These are phyloP conservation scores for Maudiozyma humilis DNA, from an alignment of 1,139 yeast species.

Conservation along the genomic window DNA sequence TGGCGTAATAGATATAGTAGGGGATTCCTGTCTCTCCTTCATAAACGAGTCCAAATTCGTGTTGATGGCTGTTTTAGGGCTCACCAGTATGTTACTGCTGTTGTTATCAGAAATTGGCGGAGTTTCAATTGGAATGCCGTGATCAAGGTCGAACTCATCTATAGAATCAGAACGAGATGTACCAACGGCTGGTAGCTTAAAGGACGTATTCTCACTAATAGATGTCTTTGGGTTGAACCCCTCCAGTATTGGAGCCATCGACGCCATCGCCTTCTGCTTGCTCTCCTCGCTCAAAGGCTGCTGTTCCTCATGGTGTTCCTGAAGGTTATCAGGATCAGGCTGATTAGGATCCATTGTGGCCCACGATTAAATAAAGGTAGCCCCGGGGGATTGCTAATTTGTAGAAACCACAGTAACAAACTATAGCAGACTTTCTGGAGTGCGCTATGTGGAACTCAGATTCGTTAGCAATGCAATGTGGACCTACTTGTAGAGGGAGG, in stretches of 20 bases:
- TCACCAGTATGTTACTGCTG: not conserved
- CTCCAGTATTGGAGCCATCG: constrained; percentile 70
- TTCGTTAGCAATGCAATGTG: too few species aligned
- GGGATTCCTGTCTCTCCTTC: not conserved
- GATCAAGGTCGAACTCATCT: constrained; percentile 24
- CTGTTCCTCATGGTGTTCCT: constrained; percentile 9
- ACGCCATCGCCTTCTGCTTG: constrained; percentile 56
- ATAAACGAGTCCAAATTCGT: not conserved
- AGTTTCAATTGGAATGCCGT: constrained; percentile 1
- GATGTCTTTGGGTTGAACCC: constrained; percentile 65
- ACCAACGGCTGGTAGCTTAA: constrained; percentile 34
- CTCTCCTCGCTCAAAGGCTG: constrained; percentile 1
- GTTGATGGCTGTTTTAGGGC: not conserved
- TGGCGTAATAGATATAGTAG: constrained; percentile 3
- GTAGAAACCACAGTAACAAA: too few species aligned
- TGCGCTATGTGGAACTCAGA: too few species aligned
- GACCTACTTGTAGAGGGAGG: too few species aligned
- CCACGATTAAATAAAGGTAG: too few species aligned
- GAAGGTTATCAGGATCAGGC: constrained; percentile 18
- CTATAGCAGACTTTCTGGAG: too few species aligned
- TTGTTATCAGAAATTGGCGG: not conserved
- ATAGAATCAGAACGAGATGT: constrained; percentile 16
- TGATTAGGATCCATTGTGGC: not conserved
- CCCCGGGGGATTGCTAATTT: too few species aligned
- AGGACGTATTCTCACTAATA: constrained; percentile 43